Percentiles rank a stretch among this genome's conserved stretches.
These are phyloP conservation scores for Persicaria tinctoria DNA, from an alignment of 148 eudicot genomes.

Conservation along the genomic window DNA sequence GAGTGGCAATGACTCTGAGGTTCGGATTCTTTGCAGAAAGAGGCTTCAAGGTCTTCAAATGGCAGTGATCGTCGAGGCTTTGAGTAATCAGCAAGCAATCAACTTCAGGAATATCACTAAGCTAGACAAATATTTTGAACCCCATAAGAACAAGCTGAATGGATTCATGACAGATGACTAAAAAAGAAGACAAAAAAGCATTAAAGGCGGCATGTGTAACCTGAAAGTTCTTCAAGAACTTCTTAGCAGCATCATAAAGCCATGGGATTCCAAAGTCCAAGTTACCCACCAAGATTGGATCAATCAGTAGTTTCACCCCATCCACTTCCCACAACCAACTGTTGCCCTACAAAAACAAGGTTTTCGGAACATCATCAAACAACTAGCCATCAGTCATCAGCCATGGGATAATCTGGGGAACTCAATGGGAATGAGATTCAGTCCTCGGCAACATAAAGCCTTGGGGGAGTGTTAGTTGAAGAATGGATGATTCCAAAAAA, in stretches of 20 bases:
- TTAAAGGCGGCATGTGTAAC: slow-evolving; percentile 23
- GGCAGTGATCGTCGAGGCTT: slow-evolving; percentile 97
- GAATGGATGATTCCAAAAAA: too few relatives aligned
- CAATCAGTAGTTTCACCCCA: slow-evolving; percentile 74
- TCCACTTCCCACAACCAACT: slow-evolving; percentile 95
- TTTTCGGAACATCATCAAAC: neutral
- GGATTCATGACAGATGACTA: neutral
- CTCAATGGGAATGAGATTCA: neutral
- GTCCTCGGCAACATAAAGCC: too few relatives aligned
- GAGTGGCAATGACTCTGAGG: slow-evolving; percentile 77
- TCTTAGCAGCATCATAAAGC: slow-evolving; percentile 95
- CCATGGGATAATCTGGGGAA: neutral
- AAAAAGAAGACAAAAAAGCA: neutral
- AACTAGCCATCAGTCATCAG: neutral
- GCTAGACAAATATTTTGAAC: slow-evolving; percentile 41
- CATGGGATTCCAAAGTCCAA: slow-evolving; percentile 94
- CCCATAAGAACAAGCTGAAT: neutral
- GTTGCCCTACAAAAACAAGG: slow-evolving; percentile 52
- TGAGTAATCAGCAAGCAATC: slow-evolving; percentile 87
- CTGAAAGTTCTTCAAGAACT: slow-evolving; percentile 66
- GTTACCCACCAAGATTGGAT: slow-evolving; percentile 92
- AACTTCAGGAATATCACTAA: slow-evolving; percentile 77
- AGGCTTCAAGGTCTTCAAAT: slow-evolving; percentile 77
- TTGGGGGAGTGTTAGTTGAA: too few relatives aligned
- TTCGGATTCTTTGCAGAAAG: slow-evolving; percentile 65